Conservation (phyloP, 73 alveolate species). For the Symbiodinium pilosum region DNA sequence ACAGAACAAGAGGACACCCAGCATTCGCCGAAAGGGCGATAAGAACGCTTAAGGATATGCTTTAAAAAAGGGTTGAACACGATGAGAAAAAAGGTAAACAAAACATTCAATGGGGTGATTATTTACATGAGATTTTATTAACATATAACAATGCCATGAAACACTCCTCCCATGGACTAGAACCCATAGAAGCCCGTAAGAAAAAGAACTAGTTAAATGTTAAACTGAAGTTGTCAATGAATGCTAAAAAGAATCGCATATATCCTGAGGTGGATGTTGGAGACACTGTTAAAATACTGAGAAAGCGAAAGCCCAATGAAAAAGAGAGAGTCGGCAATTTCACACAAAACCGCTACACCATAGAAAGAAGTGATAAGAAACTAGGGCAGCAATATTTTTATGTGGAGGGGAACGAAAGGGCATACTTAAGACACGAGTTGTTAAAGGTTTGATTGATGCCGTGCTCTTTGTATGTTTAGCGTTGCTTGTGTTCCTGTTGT, state of each 20-base stretch:
- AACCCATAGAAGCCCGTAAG: not conserved
- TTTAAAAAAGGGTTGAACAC: slow-evolving; percentile 9
- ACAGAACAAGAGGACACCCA: not conserved
- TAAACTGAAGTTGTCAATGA: not conserved
- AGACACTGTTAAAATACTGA: slow-evolving; percentile 15
- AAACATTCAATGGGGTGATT: slow-evolving; percentile 1
- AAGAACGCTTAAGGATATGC: slow-evolving; percentile 10
- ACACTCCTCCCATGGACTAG: not conserved
- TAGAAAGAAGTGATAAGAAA: no score
- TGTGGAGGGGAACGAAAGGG: no score
- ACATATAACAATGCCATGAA: not conserved
- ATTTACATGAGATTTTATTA: not conserved
- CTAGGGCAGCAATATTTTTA: no score
- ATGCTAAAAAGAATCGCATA: slow-evolving; percentile 18
- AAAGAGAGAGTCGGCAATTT: not conserved
- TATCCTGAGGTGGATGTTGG: not conserved
- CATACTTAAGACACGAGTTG: no score
- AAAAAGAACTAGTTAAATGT: no score
- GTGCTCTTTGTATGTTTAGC: not conserved
- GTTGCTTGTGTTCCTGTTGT: not conserved
- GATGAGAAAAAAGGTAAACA: slow-evolving; percentile 10
- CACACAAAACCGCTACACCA: not conserved
- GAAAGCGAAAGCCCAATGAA: not conserved
- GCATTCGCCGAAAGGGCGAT: slow-evolving; percentile 26
- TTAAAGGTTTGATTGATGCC: not conserved